Evolutionary conservation across 1,139 yeast genomes (phyloP).

Genomic region (Williopsis jadinii): DNA sequence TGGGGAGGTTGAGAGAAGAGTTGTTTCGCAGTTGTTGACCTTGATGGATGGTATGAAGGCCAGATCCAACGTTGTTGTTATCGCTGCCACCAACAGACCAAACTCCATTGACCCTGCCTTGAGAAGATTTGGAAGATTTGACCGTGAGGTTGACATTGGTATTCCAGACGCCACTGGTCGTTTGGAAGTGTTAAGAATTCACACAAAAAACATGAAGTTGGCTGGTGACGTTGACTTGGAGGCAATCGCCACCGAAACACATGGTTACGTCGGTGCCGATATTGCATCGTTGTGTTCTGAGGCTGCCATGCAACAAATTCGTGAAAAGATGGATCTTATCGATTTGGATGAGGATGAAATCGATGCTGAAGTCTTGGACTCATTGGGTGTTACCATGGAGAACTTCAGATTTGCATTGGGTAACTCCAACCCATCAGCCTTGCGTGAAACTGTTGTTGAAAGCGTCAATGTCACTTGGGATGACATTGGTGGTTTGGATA

Average conservation of each 20-base stretch:
- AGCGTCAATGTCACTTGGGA: slow-evolving; percentile 98
- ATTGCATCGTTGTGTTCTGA: slow-evolving; percentile 93
- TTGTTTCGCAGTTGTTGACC: slow-evolving; percentile 92
- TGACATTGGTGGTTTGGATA: slow-evolving; percentile 73
- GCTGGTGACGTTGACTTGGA: slow-evolving; percentile 94
- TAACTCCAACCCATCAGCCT: slow-evolving; percentile 96
- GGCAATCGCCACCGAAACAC: slow-evolving; percentile 85
- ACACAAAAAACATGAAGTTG: slow-evolving; percentile 96
- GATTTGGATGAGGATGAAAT: slow-evolving; percentile 97
- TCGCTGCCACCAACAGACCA: slow-evolving; percentile 95
- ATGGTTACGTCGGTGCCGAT: slow-evolving; percentile 98
- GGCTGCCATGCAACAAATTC: slow-evolving; percentile 97
- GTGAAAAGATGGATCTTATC: slow-evolving; percentile 98
- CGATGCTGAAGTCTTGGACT: slow-evolving; percentile 94
- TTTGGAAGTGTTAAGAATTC: slow-evolving; percentile 87
- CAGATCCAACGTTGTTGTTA: slow-evolving; percentile 92
- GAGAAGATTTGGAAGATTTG: slow-evolving; percentile 98
- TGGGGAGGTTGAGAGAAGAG: slow-evolving; percentile 98
- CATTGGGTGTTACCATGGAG: slow-evolving; percentile 97
- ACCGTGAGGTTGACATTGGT: slow-evolving; percentile 98
- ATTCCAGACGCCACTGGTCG: slow-evolving; percentile 99
- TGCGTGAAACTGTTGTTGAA: slow-evolving; percentile 99
- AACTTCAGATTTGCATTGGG: slow-evolving; percentile 97
- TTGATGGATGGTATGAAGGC: slow-evolving; percentile 99
- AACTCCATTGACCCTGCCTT: slow-evolving; percentile 97